Conservation (phyloP, 768 basidiomycete species). For the Daedaleopsis sinensis region DNA sequence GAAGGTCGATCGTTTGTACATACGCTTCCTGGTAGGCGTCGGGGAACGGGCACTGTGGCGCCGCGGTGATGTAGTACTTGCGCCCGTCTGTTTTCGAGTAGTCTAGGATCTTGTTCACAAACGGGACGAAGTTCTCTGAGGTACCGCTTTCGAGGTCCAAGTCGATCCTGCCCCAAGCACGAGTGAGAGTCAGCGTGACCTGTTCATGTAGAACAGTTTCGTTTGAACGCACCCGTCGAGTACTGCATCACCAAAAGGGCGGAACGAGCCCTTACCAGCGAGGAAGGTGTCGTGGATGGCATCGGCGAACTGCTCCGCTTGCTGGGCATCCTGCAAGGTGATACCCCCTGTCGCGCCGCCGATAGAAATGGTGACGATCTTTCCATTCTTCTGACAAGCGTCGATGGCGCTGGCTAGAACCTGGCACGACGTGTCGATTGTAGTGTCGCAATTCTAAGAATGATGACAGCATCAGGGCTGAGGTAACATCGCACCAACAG, state of each 20-base stretch:
- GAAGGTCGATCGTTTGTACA: background rate
- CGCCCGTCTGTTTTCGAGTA: constrained; percentile 54
- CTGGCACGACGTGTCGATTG: constrained; percentile 36
- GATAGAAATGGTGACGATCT: constrained; percentile 41
- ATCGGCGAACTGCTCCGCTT: constrained; percentile 61
- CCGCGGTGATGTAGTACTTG: constrained; percentile 66
- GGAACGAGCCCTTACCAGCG: constrained; percentile 59
- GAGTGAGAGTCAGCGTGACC: no score
- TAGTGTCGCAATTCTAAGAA: constrained; percentile 28
- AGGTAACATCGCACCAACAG: no score
- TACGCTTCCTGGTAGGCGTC: constrained; percentile 47
- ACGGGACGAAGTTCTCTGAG: constrained; percentile 26
- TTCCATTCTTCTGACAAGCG: constrained; percentile 53
- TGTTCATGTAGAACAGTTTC: background rate
- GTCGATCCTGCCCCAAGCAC: background rate
- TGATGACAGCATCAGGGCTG: no score
- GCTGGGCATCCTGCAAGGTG: constrained; percentile 57
- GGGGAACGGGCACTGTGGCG: constrained; percentile 71
- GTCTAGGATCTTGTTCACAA: constrained; percentile 56
- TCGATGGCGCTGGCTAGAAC: constrained; percentile 59
- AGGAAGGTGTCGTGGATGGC: constrained; percentile 74
- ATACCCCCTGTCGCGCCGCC: constrained; percentile 55
- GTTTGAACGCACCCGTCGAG: constrained; percentile 62
- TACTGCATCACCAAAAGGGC: constrained; percentile 74
- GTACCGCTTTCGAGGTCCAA: background rate